These are phyloP conservation scores for Podosphaera leucotricha DNA, from an alignment of 2,329 filamentous ascomycete genomes.

Conservation along the genomic window DNA sequence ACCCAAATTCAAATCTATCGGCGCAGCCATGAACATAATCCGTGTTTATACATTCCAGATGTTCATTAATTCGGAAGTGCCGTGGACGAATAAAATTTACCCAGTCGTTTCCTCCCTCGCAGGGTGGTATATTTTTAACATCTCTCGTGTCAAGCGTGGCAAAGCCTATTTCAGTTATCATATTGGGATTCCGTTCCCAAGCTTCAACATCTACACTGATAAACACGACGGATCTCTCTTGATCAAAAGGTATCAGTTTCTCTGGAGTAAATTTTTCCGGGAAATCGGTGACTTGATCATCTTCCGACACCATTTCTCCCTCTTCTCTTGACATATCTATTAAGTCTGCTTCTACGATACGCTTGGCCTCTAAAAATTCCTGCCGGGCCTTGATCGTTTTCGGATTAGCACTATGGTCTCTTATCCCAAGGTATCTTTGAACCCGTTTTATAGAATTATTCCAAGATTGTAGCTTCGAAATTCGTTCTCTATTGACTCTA, in stretches of 20 bases:
- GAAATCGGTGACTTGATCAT: neutral
- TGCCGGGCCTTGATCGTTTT: slow-evolving; percentile 8
- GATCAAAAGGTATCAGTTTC: slow-evolving; percentile 21
- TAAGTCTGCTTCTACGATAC: slow-evolving; percentile 3
- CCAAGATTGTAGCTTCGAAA: slow-evolving; percentile 27
- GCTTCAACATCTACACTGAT: slow-evolving; percentile 66
- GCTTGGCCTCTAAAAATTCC: slow-evolving; percentile 2
- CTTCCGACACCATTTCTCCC: neutral
- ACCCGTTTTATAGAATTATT: slow-evolving; percentile 34
- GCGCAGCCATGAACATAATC: slow-evolving; percentile 51
- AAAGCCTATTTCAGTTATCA: slow-evolving; percentile 70
- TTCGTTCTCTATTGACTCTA: slow-evolving; percentile 24
- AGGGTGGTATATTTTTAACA: slow-evolving; percentile 31
- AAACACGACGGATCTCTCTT: slow-evolving; percentile 39
- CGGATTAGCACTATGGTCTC: slow-evolving; percentile 6
- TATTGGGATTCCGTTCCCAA: slow-evolving; percentile 39
- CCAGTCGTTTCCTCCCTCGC: slow-evolving; percentile 41
- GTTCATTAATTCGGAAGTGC: slow-evolving; percentile 57
- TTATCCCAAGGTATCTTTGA: slow-evolving; percentile 48
- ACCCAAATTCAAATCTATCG: slow-evolving; percentile 54
- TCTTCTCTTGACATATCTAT: neutral
- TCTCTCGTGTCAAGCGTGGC: slow-evolving; percentile 50
- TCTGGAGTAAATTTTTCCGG: slow-evolving; percentile 19
- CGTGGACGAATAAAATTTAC: slow-evolving; percentile 37
- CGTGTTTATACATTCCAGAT: slow-evolving; percentile 39